These are phyloP conservation scores for Xerocomellus amylosporus DNA, from an alignment of 768 basidiomycete genomes.

Conservation along the genomic window DNA sequence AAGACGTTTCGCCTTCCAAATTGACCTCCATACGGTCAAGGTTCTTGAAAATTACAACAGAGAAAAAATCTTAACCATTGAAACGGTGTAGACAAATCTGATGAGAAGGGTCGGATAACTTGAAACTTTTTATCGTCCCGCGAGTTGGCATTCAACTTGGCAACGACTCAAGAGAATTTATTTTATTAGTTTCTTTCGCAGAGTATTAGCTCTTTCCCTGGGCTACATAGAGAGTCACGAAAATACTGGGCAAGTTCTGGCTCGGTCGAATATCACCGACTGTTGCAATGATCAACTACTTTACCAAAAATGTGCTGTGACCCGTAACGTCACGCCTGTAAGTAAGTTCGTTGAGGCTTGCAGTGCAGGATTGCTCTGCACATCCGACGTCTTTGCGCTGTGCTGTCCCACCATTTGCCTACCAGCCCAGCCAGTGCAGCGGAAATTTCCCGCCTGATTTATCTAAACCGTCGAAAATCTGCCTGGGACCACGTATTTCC, in stretches of 20 bases:
- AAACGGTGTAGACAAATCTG: not conserved
- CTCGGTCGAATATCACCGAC: conserved; percentile 15
- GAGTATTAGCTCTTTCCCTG: not conserved
- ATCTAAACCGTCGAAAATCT: conserved; percentile 11
- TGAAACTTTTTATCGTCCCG: not conserved
- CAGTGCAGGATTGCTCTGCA: conserved; percentile 27
- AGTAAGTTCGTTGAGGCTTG: conserved; percentile 35
- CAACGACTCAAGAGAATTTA: not conserved
- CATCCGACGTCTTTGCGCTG: conserved; percentile 21
- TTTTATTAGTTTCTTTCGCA: not conserved
- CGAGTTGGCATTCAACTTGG: too few relatives aligned
- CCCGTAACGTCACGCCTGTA: conserved; percentile 37
- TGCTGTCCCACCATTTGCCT: conserved; percentile 8
- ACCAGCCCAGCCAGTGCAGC: not conserved
- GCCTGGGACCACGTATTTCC: conserved; percentile 5
- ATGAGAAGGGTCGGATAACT: not conserved
- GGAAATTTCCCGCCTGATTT: conserved; percentile 12
- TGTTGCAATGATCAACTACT: conserved; percentile 32
- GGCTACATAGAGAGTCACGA: not conserved
- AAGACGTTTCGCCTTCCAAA: not conserved
- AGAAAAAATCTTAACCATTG: not conserved
- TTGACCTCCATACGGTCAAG: not conserved
- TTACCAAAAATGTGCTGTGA: conserved; percentile 33
- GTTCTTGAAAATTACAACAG: not conserved
- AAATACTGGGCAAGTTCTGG: not conserved